Evolutionary conservation across 768 basidiomycete species (phyloP), one percentile per base, ranked within the genome.

Genomic region (Harrya chromipes): DNA sequence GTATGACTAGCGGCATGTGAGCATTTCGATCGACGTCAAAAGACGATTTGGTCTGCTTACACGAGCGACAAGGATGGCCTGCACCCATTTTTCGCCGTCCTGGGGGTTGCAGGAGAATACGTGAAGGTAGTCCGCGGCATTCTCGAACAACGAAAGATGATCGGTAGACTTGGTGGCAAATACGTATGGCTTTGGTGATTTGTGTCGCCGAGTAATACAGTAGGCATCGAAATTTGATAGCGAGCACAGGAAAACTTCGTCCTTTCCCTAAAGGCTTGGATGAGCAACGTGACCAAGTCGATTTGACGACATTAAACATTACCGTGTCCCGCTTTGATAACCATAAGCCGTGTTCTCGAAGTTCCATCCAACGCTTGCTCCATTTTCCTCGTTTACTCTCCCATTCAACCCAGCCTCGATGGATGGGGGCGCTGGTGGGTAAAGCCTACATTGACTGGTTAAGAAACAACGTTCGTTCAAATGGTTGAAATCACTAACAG

Each of bases 311-410:
- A 19, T 39, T 40, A 47, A 23, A 31, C 72, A 80, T 55, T 57
- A 94, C 93, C 63, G 82, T 86, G 47, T 97, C 92, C 16, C 89
- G 85, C 70, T 97, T 98, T 26, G 90, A 86, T 33, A 95, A 64
- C 79, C 85, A 95, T 46, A 98, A 63, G 52, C 82, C 80, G 55
- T 94, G 90, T 60, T 94, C 92, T 41, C 90, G 78, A 21, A 97
- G 78, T 59, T 85, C 83, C 63, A 99, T 74, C 82, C 85, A 94
- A 29, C 92, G 81, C 70, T 97, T 97, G 48, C 75, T 85, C 97
- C 95, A 99, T 69, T 97, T 97, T 31, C 93, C 93, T 51, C 86
- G 82, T 71, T 95, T 97, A 39, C 74, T 75, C 72, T 95, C 91
- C 80, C 84, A 89, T 65, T 97, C 90, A 21, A 97, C 82, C 60